phyloP scores from a whole-genome alignment of 129 eudicot genomes.

The Helianthus tuberosus region DNA sequence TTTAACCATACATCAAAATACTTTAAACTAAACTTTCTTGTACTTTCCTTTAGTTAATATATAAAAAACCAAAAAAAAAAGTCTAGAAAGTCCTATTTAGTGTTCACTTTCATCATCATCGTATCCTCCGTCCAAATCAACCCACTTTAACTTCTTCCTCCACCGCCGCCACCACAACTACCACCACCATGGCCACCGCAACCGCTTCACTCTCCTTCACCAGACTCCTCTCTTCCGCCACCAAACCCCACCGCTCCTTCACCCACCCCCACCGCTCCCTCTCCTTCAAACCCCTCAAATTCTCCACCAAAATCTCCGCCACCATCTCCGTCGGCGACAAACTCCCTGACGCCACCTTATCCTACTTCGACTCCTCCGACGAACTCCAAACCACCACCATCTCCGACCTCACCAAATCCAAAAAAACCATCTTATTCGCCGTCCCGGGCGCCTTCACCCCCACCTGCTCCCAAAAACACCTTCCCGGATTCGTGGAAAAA shows the following conservation, averaged over 20 bases:
- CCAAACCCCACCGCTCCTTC: slow-evolving; percentile 35
- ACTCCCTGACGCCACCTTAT: slow-evolving; percentile 76
- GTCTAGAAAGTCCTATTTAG: no score
- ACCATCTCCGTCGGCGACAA: slow-evolving; percentile 76
- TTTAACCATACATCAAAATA: no score
- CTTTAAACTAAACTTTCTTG: no score
- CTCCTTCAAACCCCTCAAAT: slow-evolving; percentile 28
- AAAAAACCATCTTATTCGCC: slow-evolving; percentile 60
- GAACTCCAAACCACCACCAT: slow-evolving; percentile 74
- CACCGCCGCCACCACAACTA: slow-evolving; percentile 2
- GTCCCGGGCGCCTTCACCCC: slow-evolving; percentile 87
- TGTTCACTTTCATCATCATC: no score
- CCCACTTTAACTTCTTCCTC: not conserved
- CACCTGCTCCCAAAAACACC: slow-evolving; percentile 73
- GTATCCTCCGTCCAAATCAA: slow-evolving; percentile 24
- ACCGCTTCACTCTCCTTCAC: slow-evolving; percentile 55
- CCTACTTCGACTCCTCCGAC: slow-evolving; percentile 64
- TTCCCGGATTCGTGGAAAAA: slow-evolving; percentile 61
- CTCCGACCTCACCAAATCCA: slow-evolving; percentile 55
- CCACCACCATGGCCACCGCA: slow-evolving; percentile 42
- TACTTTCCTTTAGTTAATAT: no score
- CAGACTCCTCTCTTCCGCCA: slow-evolving; percentile 38
- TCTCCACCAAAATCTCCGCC: slow-evolving; percentile 65
- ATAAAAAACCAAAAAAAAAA: no score
- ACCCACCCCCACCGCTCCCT: slow-evolving; percentile 28